These are phyloP conservation scores for Silybum marianum DNA, from an alignment of 129 eudicot species.

Conservation along the genomic window DNA sequence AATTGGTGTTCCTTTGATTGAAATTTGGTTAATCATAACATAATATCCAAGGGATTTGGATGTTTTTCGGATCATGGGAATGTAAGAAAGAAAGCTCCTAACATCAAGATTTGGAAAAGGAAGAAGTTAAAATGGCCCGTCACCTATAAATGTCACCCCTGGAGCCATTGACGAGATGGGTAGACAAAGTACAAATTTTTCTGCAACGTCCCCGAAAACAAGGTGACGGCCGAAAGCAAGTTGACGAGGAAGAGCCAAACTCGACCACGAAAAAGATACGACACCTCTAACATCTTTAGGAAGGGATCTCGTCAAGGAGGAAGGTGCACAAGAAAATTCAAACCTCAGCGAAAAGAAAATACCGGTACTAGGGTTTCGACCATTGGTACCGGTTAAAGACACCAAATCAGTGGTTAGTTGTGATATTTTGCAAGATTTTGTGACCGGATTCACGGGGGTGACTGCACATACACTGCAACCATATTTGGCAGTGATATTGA, in stretches of 20 bases:
- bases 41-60: slow-evolving; percentile 22
- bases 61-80: slow-evolving; percentile 26
- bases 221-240: slow-evolving; percentile 19
- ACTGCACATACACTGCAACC: slow-evolving; percentile 25
- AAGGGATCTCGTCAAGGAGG: slow-evolving; percentile 22
- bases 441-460: slow-evolving; percentile 42
- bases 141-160: slow-evolving; percentile 50
- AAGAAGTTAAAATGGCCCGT: slow-evolving; percentile 35
- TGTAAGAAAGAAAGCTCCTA: slow-evolving; percentile 27
- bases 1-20: slow-evolving; percentile 19
- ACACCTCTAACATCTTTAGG: slow-evolving; percentile 39
- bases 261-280: slow-evolving; percentile 42
- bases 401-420: slow-evolving; percentile 25
- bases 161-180: slow-evolving; percentile 22
- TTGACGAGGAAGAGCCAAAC: slow-evolving; percentile 39
- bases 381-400: slow-evolving; percentile 24
- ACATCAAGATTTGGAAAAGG: slow-evolving; percentile 33
- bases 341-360: background rate
- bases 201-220: background rate
- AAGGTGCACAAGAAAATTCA: slow-evolving; percentile 47
- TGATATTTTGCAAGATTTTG: slow-evolving; percentile 38
- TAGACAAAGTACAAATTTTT: slow-evolving; percentile 49
- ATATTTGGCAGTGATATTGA: slow-evolving; percentile 3
- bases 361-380: slow-evolving; percentile 18
- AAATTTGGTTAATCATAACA: slow-evolving; percentile 24